phyloP scores from a whole-genome alignment of 495 filamentous ascomycete genomes.

The Oleoguttula mirabilis region DNA sequence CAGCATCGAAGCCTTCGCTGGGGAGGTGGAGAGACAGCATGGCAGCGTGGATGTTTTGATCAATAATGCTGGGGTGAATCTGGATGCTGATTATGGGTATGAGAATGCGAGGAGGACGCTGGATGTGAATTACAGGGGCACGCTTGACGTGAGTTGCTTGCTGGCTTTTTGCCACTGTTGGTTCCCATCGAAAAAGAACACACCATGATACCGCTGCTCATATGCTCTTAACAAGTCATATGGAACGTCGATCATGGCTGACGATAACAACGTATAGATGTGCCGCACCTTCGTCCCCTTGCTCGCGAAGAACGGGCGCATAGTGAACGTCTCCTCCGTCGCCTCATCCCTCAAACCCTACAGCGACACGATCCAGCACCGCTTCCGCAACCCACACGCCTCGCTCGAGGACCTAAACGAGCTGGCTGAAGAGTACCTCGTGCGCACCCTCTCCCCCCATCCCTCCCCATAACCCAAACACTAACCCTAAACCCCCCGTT shows the following conservation, averaged over 20 bases:
- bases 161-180: not conserved
- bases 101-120: constrained; percentile 20
- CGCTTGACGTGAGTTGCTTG: constrained; percentile 7
- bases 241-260: no score
- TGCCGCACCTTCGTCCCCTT: constrained; percentile 16
- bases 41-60: constrained; percentile 18
- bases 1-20: constrained; percentile 15
- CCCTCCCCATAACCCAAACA: not conserved
- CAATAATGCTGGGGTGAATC: constrained; percentile 21
- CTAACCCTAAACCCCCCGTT: not conserved
- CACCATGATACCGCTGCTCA: no score
- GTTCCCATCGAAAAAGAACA: no score
- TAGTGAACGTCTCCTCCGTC: constrained; percentile 29
- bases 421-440: constrained; percentile 9
- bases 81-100: constrained; percentile 10
- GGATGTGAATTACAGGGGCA: constrained; percentile 21
- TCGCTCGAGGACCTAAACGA: constrained; percentile 6
- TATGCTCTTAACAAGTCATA: no score
- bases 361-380: constrained; percentile 4
- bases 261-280: no score
- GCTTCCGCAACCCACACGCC: constrained; percentile 11
- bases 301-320: constrained; percentile 17
- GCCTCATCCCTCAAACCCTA: constrained; percentile 14
- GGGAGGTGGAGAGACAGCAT: not conserved
- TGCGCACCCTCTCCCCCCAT: not conserved